Conservation (phyloP, 1,284 basidiomycete species). For the Takashimella tepidaria region DNA sequence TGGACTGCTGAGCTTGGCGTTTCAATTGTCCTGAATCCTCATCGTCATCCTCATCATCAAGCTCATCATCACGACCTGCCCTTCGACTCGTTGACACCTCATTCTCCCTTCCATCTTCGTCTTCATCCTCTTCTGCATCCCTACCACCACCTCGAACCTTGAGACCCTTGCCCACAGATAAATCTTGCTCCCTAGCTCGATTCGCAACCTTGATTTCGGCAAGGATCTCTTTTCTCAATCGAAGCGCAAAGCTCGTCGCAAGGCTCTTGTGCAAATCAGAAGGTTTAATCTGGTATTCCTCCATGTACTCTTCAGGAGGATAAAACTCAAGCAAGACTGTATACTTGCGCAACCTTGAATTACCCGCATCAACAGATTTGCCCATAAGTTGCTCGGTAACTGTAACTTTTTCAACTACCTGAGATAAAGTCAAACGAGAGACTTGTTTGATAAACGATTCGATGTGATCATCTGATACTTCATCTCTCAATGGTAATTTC, state of each 20-base stretch:
- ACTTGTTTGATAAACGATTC: slow-evolving; percentile 85
- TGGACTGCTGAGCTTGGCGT: slow-evolving; percentile 53
- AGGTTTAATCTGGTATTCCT: slow-evolving; percentile 77
- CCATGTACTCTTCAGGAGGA: slow-evolving; percentile 74
- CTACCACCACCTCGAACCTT: slow-evolving; percentile 48
- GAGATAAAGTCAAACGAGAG: slow-evolving; percentile 78
- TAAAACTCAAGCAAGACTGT: slow-evolving; percentile 80
- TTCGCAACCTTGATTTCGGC: slow-evolving; percentile 81
- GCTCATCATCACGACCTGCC: slow-evolving; percentile 51
- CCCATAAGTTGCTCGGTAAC: slow-evolving; percentile 72
- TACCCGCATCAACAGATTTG: slow-evolving; percentile 55
- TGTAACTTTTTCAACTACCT: slow-evolving; percentile 77
- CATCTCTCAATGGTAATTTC: slow-evolving; percentile 68
- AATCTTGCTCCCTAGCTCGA: slow-evolving; percentile 74
- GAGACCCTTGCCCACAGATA: slow-evolving; percentile 76
- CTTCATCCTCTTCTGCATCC: slow-evolving; percentile 49
- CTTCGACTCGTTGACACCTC: slow-evolving; percentile 31
- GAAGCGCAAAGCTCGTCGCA: slow-evolving; percentile 70
- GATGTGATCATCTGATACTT: slow-evolving; percentile 57
- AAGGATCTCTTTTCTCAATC: slow-evolving; percentile 79
- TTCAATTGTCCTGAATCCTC: slow-evolving; percentile 70
- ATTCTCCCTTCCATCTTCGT: slow-evolving; percentile 36
- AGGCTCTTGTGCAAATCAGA: slow-evolving; percentile 71
- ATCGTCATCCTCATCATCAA: slow-evolving; percentile 61
- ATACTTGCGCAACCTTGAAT: slow-evolving; percentile 70